Conservation (phyloP, 257 asterid species). For the Lithospermum erythrorhizon region DNA sequence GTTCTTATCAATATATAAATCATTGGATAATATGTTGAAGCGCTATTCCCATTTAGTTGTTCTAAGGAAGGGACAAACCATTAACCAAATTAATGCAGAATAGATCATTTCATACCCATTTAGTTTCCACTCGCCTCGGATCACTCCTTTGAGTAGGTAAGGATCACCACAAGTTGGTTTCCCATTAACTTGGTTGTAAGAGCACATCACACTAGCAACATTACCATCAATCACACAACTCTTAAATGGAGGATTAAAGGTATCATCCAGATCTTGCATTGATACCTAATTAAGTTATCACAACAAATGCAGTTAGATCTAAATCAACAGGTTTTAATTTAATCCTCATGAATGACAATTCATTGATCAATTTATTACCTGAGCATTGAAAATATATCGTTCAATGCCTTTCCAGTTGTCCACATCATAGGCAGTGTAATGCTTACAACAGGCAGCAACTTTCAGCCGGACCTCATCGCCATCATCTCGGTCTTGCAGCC, state of each 20-base stretch:
- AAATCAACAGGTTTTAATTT: neutral
- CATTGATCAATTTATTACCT: conserved; percentile 27
- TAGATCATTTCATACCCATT: conserved; percentile 39
- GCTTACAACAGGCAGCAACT: conserved; percentile 67
- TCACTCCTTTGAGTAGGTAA: conserved; percentile 52
- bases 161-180: conserved; percentile 70
- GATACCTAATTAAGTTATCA: neutral
- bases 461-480: conserved; percentile 55
- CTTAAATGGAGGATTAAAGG: conserved; percentile 66
- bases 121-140: conserved; percentile 86
- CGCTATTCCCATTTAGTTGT: no score
- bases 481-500: conserved; percentile 61
- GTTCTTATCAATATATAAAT: neutral
- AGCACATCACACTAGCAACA: conserved; percentile 67
- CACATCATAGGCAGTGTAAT: conserved; percentile 55
- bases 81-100: neutral
- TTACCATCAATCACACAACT: conserved; percentile 63
- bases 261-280: conserved; percentile 62
- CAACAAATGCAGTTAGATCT: neutral
- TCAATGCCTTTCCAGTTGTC: conserved; percentile 50
- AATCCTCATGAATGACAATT: neutral
- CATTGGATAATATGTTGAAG: neutral
- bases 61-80: no score
- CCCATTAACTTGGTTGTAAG: conserved; percentile 62
- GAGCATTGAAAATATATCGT: conserved; percentile 54